Base-by-base conservation (phyloP, 2,329 filamentous ascomycete genomes). In the Aspergillus fijiensis region DNA sequence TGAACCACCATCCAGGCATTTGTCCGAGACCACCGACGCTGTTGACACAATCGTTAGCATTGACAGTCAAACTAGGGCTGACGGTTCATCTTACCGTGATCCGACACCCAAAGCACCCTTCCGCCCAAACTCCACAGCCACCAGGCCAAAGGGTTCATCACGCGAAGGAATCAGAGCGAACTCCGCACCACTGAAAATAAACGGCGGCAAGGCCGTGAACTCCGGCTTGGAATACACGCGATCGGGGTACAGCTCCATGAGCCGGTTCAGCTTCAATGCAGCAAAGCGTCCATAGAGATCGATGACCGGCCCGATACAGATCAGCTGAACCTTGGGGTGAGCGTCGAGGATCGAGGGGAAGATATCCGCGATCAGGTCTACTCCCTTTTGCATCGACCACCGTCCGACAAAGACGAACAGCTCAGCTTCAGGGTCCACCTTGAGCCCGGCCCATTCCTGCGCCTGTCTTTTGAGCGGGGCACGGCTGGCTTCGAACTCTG, bases 1-100 rank as follows among this genome's bases (percentile, higher is more conserved):
- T 88, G 70, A 84, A 89, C 86, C 86, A 89, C 82, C 86, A 88
- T 21, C 87, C 87, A 16, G 87, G 87, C 86, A 89, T 88, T 68
- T 87, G 84, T 19, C 86, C 85, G 23, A 89, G 79, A 57, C 86
- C 87, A 64, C 86, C 86, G 23, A 89, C 87, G 54, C 85, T 55
- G 33, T 14, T 23, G 7, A 33, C 19, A 42, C 39, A 19, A 2
- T 23, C 2, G 27, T 55, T 21, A 55, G 53, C 10, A 35, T 35
- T 49, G 19, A 4, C 39, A 10, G 6, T 9, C 12, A 29, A 29
- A 10, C 27, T 9, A 29, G 27, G 27, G 27, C 27, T 29, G 27
- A 29, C 27, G 27, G 35, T 35, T 3, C 11, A 35, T 1, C 29
- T 25, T 49, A 55, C 53, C 53, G 80, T 42, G 85, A 84, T 50